These are phyloP conservation scores for Amaranthus palmeri DNA, from an alignment of 148 eudicot species.

Conservation along the genomic window DNA sequence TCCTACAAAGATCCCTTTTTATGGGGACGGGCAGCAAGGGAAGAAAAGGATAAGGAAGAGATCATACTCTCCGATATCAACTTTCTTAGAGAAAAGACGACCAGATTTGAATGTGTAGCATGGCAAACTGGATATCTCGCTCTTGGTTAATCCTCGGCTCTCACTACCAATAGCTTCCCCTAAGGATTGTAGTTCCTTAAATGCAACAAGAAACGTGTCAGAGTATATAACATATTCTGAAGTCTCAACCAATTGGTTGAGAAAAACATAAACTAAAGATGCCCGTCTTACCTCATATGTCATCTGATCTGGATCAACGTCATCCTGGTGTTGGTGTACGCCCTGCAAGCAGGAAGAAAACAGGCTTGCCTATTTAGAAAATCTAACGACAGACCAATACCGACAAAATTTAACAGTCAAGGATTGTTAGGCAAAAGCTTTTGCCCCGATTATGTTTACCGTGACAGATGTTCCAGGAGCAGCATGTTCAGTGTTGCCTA, in stretches of 20 bases:
- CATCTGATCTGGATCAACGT: conserved; percentile 60
- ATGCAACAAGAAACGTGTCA: not conserved
- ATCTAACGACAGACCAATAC: no score
- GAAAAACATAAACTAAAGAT: not conserved
- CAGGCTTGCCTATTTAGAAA: conserved; percentile 3
- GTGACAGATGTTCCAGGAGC: conserved; percentile 31
- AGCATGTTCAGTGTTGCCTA: conserved; percentile 32
- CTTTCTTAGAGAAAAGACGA: conserved; percentile 48
- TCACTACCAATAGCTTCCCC: conserved; percentile 66
- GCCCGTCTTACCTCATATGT: conserved; percentile 51
- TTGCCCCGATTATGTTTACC: conserved; percentile 34
- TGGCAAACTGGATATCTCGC: conserved; percentile 60
- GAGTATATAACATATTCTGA: no score
- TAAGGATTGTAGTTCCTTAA: conserved; percentile 58
- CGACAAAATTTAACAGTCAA: not conserved
- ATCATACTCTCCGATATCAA: conserved; percentile 51
- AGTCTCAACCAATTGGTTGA: no score
- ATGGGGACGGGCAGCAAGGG: not conserved
- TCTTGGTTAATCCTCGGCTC: conserved; percentile 63
- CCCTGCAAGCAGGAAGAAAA: conserved; percentile 28
- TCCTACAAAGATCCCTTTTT: not conserved
- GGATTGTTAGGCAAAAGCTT: conserved; percentile 5
- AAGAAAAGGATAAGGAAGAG: not conserved
- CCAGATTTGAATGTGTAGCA: conserved; percentile 51
- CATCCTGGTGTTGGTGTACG: conserved; percentile 38